Base-by-base conservation (phyloP, 805 yeast genomes). In the Zygosaccharomyces bailii region DNA sequence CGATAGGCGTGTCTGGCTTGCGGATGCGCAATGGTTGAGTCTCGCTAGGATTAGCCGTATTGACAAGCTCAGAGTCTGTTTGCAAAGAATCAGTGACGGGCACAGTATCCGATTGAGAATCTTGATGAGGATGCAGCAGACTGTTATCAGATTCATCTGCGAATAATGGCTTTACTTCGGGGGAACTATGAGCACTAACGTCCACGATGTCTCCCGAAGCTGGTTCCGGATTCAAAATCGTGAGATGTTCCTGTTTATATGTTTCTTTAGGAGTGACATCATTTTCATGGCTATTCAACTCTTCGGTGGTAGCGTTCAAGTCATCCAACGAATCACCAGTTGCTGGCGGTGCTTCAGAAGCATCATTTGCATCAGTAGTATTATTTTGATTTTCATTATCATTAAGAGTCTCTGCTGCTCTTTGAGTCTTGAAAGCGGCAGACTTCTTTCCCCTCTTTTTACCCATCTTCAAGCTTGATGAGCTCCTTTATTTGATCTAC, bases 391-490 rank as follows among this genome's bases (percentile, higher is more conserved):
- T 25, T 13, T 37, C 21, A 4, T 25, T 37, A 3, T 25, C 10
- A 3, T 35, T 42, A 2, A 30, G 4, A 11, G 31, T 30, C 6
- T 43, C 40, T 2, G 14, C 30, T 6, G 24, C 30, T n/a, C 29
- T 34, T 20, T n/a, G 23, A 4, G 45, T 20, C 10, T 11, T 20
- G 11, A 6, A 21, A 21, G 19, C 8, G 37, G 42, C 9, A 4
- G 35, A 42, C 37, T 47, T 45, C 39, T 47, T 25, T 33, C 52
- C 24, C 32, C 39, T 17, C 13, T 31, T 33, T 43, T 43, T 19
- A 43, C 27, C 14, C 35, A 30, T 14, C 42, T 44, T 11, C 39
- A 45, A 11, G 37, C 45, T 20, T 39, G 13, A 5, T 35, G 33
- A 27, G 14, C 31, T 27, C 31, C 31, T 27, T 27, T 27, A 27